phyloP scores from a whole-genome alignment of 2,329 filamentous ascomycete species.

The Metarhizium robertsii region DNA sequence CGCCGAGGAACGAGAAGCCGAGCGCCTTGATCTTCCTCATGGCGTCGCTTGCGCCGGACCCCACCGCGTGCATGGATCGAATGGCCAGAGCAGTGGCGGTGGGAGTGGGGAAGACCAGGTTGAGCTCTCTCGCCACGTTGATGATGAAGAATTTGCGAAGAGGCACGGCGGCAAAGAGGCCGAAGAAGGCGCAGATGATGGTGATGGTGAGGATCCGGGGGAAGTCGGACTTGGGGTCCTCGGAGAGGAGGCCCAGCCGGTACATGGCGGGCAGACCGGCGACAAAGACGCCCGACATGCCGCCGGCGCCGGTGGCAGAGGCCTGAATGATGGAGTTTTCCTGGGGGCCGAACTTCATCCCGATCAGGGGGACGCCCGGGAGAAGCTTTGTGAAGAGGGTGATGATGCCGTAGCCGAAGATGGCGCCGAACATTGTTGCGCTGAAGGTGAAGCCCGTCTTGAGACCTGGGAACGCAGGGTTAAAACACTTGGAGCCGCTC shows the following conservation, averaged over 20 bases:
- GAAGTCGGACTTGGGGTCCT: conserved; percentile 44
- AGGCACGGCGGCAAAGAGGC: conserved; percentile 53
- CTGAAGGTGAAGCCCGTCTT: conserved; percentile 43
- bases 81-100: conserved; percentile 54
- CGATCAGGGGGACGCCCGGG: conserved; percentile 40
- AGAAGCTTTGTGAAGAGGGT: conserved; percentile 41
- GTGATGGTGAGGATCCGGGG: conserved; percentile 50
- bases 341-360: conserved; percentile 47
- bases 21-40: conserved; percentile 49
- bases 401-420: conserved; percentile 51
- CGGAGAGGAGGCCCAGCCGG: conserved; percentile 39
- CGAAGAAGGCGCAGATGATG: conserved; percentile 53
- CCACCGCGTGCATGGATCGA: conserved; percentile 50
- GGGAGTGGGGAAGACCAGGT: conserved; percentile 49
- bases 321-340: conserved; percentile 56
- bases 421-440: conserved; percentile 41
- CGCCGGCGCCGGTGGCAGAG: conserved; percentile 48
- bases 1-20: conserved; percentile 37
- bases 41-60: conserved; percentile 40
- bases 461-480: conserved; percentile 24
- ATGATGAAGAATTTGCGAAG: conserved; percentile 61
- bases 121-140: conserved; percentile 51
- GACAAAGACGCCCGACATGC: conserved; percentile 47
- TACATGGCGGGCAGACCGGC: conserved; percentile 53
- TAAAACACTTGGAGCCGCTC: neutral